These are phyloP conservation scores for Fraxinus nigra DNA, from an alignment of 305 asterid genomes.

Conservation along the genomic window DNA sequence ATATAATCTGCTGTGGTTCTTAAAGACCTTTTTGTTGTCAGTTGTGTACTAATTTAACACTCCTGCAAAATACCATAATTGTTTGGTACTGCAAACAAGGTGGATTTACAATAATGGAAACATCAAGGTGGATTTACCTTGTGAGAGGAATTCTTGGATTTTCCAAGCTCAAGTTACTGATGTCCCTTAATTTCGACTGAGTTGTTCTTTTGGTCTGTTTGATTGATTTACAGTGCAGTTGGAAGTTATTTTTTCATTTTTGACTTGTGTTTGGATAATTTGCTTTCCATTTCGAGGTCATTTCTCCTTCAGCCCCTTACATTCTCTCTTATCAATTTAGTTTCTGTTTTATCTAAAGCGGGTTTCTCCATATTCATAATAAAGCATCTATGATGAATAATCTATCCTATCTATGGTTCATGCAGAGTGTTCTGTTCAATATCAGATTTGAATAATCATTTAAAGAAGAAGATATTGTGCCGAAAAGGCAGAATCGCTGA, in stretches of 20 bases:
- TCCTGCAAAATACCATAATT: neutral
- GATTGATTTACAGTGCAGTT: neutral
- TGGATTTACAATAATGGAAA: neutral
- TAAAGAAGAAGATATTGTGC: neutral
- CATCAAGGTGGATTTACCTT: neutral
- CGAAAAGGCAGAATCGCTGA: neutral
- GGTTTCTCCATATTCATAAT: neutral
- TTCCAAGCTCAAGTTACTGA: neutral
- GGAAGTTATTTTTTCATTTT: neutral
- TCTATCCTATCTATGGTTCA: neutral
- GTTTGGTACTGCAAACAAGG: neutral
- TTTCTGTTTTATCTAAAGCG: neutral
- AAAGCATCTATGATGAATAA: neutral
- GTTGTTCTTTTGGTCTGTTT: neutral
- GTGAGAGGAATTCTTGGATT: neutral
- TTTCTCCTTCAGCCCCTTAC: neutral
- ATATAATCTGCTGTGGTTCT: neutral
- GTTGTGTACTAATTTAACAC: neutral
- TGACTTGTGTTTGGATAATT: neutral
- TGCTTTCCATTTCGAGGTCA: neutral
- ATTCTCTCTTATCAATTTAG: neutral
- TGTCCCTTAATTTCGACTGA: neutral
- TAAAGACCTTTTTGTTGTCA: neutral
- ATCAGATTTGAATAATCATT: neutral
- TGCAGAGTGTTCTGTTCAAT: neutral